Evolutionary conservation across 805 yeast species (phyloP), one percentile per base, ranked within the genome.

Genomic region (Nakazawaea wickerhamii): DNA sequence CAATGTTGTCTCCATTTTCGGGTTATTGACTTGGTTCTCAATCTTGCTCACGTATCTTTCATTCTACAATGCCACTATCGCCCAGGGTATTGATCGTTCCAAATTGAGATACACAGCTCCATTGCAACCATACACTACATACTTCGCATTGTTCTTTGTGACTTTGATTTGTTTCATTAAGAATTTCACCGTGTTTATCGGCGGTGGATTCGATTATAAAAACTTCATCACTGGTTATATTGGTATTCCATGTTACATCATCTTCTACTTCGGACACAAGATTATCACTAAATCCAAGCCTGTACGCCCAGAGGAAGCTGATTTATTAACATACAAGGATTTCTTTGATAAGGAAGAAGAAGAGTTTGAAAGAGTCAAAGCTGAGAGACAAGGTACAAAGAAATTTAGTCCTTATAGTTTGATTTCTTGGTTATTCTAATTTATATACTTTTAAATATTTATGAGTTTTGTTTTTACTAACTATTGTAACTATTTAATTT

Each of bases 221-320:
- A 68, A 68, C 15, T 85, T 85, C 56, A 81, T 84, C 55, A 82
- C 91, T 26, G 89, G 90, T 35, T 84, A 84, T 63, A 80, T 84
- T 53, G 84, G 85, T 23, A 71, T 84, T 37, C 87, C 87, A 27
- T 79, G 82, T 9, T 84, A 71, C 52, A 30, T 79, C 27, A 63
- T 76, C 37, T 65, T 73, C 45, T 72, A 65, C 49, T 52, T 72
- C 48, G 87, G 85, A 5, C 80, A 77, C 68, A 82, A 82, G 64
- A n/a, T 79, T 30, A 50, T 64, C 48, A 62, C 61, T 57, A 78
- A 70, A 58, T 68, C 84, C 26, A 70, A 67, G 51, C 45, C 68
- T 22, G 67, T 75, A 41, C 59, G 54, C 31, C 72, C 85, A 5
- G 64, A 61, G 35, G 85, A 81, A 50, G 82, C 75, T 21, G 91